Evolutionary conservation across 208 protist genomes (phyloP), one percentile per base, ranked within the genome.

Genomic region (Trypanosoma theileri): DNA sequence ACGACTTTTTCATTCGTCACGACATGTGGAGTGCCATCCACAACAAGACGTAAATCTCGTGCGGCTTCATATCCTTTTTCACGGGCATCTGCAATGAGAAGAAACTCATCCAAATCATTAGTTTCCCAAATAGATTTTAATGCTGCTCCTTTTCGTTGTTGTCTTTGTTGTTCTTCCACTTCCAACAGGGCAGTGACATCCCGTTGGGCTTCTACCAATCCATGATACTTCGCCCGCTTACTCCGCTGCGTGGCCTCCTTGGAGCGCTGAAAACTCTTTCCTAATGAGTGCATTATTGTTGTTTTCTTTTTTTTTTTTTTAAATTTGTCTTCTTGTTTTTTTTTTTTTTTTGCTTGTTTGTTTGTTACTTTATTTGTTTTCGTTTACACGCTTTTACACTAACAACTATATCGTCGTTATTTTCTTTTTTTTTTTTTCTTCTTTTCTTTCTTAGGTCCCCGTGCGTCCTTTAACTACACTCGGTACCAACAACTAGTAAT

Each of bases 101-200:
- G 73, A 51, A 97, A 96, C 68, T 93, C 81, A 28, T 96, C 86
- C 9, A 97, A 70, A 41, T 92, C 84, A 65, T 84, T 97, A 4
- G 85, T 91, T 62, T 96, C 88, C 88, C 89, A 96, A 56, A 97
- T 92, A 57, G 87, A 94, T 78, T 94, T 82, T 21, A 97, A 81
- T 46, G 63, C 65, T 17, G 22, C 61, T 28, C 62, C 50, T 58
- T 60, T 62, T 17, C 76, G 44, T 41, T 60, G 61, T 63, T 60
- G 63, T 26, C 82, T 72, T 70, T 86, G 76, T 46, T 84, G 83
- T 22, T 64, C 59, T 16, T 80, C 75, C 57, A 74, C 76, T 17
- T 84, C 83, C 24, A 19, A 64, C 77, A 50, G 56, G 59, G 53
- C 72, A 41, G 71, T 45, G 11, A 62, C 73, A 44, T 70, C 64